A percentile compares a stretch with the other conserved stretches of the same genome.
These are phyloP conservation scores for Pseudogymnoascus sp. DNA, from an alignment of 2,329 filamentous ascomycete genomes.

Conservation along the genomic window DNA sequence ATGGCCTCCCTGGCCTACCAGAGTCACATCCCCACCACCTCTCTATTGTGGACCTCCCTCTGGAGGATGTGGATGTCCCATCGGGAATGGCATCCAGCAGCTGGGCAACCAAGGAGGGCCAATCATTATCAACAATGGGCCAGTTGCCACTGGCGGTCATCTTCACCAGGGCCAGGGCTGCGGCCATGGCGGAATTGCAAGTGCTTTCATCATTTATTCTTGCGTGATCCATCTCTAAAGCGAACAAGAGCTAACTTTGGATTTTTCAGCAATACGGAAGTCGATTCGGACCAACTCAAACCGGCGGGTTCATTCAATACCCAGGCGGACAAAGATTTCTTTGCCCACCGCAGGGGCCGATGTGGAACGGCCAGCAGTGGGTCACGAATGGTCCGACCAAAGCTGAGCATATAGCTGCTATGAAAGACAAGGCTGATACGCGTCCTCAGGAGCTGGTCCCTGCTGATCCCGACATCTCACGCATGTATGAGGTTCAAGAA, in stretches of 20 bases:
- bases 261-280: slow-evolving; percentile 2
- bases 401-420: slow-evolving; percentile 9
- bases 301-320: slow-evolving; percentile 1
- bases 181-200: slow-evolving; percentile 2
- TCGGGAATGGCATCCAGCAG: background rate
- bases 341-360: slow-evolving; percentile 7
- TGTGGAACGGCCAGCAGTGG: slow-evolving; percentile 44
- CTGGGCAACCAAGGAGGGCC: slow-evolving; percentile 2
- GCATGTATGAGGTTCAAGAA: slow-evolving; percentile 57
- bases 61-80: background rate
- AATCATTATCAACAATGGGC: slow-evolving; percentile 12
- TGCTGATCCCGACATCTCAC: slow-evolving; percentile 51
- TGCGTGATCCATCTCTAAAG: background rate
- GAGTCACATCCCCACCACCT: background rate
- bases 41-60: background rate
- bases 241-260: background rate
- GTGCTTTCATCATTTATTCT: background rate
- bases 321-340: background rate
- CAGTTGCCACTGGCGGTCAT: slow-evolving; percentile 2
- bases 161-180: slow-evolving; percentile 4
- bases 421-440: slow-evolving; percentile 11
- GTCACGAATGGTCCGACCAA: slow-evolving; percentile 54
- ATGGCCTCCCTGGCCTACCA: background rate
- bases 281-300: background rate
- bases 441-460: slow-evolving; percentile 56